Conservation (phyloP, 257 asterid genomes). For the Solanum gracilifrons region DNA sequence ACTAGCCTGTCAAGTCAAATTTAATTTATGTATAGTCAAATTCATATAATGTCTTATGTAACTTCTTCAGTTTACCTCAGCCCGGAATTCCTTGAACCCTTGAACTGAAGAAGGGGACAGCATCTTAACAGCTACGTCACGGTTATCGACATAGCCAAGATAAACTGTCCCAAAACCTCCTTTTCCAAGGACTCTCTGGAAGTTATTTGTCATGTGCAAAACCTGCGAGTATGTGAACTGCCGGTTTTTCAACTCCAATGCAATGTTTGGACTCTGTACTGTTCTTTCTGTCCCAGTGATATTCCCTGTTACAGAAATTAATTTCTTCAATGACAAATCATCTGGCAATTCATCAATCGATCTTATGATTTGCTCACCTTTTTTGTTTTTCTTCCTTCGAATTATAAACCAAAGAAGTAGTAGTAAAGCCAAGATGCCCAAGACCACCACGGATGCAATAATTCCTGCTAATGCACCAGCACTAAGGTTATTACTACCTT, state of each 20-base stretch:
- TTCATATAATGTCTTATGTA: background rate
- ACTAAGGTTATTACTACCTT: background rate
- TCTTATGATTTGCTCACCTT: background rate
- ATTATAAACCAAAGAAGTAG: background rate
- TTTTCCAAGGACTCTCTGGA: slow-evolving; percentile 3
- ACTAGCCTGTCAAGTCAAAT: background rate
- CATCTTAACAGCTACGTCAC: slow-evolving; percentile 11
- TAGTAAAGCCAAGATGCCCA: background rate
- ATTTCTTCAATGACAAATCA: background rate
- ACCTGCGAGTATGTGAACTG: slow-evolving; percentile 8
- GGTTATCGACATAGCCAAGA: slow-evolving; percentile 1
- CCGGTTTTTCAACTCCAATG: background rate
- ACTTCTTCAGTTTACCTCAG: background rate
- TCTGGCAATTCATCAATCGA: background rate
- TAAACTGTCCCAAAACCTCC: slow-evolving; percentile 15
- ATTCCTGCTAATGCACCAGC: background rate
- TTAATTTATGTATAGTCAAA: background rate
- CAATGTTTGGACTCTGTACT: background rate
- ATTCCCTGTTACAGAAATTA: background rate
- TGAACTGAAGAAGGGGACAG: slow-evolving; percentile 2
- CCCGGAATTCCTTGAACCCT: slow-evolving; percentile 7
- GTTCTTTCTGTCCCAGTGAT: background rate
- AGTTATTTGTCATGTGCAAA: slow-evolving; percentile 2
- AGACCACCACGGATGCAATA: background rate
- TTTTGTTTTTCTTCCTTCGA: background rate